phyloP scores from a whole-genome alignment of 495 filamentous ascomycete species.

The Neurospora sp. region DNA sequence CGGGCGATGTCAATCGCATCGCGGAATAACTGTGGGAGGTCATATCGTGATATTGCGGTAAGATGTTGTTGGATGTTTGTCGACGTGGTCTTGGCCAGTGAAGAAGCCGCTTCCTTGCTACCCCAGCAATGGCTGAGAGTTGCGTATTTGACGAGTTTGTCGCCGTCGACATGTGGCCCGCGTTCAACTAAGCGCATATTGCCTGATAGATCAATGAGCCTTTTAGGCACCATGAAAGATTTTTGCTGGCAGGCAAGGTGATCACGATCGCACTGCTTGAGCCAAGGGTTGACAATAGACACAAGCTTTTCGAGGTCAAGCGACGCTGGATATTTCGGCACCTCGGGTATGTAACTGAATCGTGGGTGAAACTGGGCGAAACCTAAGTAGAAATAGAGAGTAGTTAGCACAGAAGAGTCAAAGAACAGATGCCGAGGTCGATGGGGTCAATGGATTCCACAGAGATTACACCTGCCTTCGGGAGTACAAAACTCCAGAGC shows the following conservation, averaged over 20 bases:
- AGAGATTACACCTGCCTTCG: no score
- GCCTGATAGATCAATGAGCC: neutral
- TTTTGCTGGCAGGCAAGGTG: neutral
- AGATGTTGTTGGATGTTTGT: neutral
- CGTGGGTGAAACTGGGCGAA: no score
- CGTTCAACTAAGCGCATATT: neutral
- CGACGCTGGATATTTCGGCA: neutral
- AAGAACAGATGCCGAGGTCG: no score
- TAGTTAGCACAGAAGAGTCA: no score
- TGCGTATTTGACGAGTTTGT: neutral
- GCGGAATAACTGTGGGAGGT: no score
- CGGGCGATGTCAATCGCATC: neutral
- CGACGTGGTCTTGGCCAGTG: neutral
- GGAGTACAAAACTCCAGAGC: no score
- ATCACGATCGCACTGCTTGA: neutral
- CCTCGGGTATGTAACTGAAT: no score
- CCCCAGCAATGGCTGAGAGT: conserved; percentile 4
- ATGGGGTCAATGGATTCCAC: no score
- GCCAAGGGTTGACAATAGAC: neutral
- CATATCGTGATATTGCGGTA: no score
- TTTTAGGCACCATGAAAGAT: neutral
- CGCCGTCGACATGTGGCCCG: neutral
- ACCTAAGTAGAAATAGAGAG: no score
- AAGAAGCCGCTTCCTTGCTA: neutral
- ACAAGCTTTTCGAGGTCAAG: neutral